Evolutionary conservation across 2,329 filamentous ascomycete species (phyloP).

Genomic region (Trichoderma sp.): DNA sequence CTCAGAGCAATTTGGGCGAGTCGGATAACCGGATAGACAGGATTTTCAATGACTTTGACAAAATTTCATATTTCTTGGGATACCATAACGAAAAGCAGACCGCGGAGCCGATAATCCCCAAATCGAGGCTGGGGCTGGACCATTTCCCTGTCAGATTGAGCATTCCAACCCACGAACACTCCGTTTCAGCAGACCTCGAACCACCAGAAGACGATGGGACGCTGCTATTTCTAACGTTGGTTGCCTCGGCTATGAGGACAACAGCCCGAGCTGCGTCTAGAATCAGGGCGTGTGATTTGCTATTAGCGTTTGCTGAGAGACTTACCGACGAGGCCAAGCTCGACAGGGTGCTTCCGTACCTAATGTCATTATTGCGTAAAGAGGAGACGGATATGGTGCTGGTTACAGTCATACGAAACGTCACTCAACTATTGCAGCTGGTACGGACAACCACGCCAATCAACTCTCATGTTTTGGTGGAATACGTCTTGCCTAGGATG

Average conservation of each 20-base stretch:
- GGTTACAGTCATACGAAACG: slow-evolving; percentile 78
- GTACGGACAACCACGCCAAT: slow-evolving; percentile 84
- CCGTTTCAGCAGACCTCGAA: slow-evolving; percentile 60
- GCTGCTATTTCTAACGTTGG: slow-evolving; percentile 84
- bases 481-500: slow-evolving; percentile 68
- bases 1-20: slow-evolving; percentile 72
- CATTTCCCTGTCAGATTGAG: slow-evolving; percentile 82
- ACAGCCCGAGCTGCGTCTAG: slow-evolving; percentile 87
- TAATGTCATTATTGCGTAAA: slow-evolving; percentile 73
- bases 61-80: slow-evolving; percentile 91
- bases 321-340: slow-evolving; percentile 94
- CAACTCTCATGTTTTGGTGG: slow-evolving; percentile 68
- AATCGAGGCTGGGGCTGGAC: slow-evolving; percentile 53
- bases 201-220: slow-evolving; percentile 81
- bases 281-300: slow-evolving; percentile 84
- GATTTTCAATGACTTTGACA: slow-evolving; percentile 93
- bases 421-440: slow-evolving; percentile 85
- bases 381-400: slow-evolving; percentile 84
- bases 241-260: slow-evolving; percentile 85
- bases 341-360: slow-evolving; percentile 87
- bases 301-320: slow-evolving; percentile 87
- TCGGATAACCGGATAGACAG: slow-evolving; percentile 92
- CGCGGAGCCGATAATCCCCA: slow-evolving; percentile 32
- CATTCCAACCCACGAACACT: slow-evolving; percentile 80
- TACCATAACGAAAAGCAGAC: slow-evolving; percentile 60